Percentiles rank a stretch among this genome's conserved stretches.
Conservation (phyloP, 116 monocot genomes). For the Cymodocea nodosa region DNA sequence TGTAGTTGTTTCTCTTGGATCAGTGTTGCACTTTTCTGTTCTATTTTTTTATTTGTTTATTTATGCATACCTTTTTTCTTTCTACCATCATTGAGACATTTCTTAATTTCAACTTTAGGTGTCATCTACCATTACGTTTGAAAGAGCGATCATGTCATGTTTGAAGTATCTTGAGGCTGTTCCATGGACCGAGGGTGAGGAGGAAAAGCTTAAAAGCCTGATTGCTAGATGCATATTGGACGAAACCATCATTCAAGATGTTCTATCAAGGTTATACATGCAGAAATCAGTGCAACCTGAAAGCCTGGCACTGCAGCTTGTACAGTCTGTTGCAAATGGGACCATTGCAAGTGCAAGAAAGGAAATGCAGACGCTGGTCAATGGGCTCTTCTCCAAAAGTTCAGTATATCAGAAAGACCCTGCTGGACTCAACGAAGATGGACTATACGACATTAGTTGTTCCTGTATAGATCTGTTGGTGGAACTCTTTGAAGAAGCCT, state of each 20-base stretch:
- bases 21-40: not conserved
- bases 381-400: constrained; percentile 68
- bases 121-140: constrained; percentile 53
- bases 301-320: constrained; percentile 41
- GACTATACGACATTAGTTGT: constrained; percentile 40
- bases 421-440: constrained; percentile 64
- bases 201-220: constrained; percentile 72
- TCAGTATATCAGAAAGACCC: constrained; percentile 75
- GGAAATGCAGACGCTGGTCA: constrained; percentile 73
- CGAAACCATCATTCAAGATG: constrained; percentile 33
- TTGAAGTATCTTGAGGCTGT: constrained; percentile 85
- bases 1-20: not conserved
- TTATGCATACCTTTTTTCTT: not conserved
- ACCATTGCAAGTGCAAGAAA: constrained; percentile 40
- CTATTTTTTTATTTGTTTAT: not conserved
- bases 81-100: not conserved
- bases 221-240: constrained; percentile 44
- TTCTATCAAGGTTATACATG: constrained; percentile 43
- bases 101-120: constrained; percentile 29
- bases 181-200: constrained; percentile 91
- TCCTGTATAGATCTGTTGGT: constrained; percentile 30
- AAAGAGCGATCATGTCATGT: constrained; percentile 67
- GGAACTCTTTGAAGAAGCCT: constrained; percentile 43
- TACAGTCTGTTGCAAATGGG: constrained; percentile 51
- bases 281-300: constrained; percentile 18